Percentiles rank a stretch among this genome's conserved stretches.
These are phyloP conservation scores for Ascoidea asiatica DNA, from an alignment of 805 yeast genomes.

Conservation along the genomic window DNA sequence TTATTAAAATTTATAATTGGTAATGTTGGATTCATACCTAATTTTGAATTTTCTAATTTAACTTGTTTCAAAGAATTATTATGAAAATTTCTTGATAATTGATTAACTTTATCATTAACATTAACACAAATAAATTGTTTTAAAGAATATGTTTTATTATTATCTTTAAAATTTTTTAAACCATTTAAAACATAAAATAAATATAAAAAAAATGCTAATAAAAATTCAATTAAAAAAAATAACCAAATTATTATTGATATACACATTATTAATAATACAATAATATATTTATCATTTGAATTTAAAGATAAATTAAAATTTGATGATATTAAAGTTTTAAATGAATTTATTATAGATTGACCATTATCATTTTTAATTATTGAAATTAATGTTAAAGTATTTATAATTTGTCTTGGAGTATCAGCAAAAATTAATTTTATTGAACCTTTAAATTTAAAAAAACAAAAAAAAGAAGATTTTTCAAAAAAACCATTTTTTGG, in stretches of 20 bases:
- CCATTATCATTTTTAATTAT: conserved; percentile 23
- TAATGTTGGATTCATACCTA: conserved; percentile 15
- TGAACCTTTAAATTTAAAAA: conserved; percentile 50
- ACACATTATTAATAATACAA: conserved; percentile 65
- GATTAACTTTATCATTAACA: conserved; percentile 43
- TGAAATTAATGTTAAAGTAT: conserved; percentile 57
- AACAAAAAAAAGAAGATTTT: conserved; percentile 52
- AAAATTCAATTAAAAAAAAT: conserved; percentile 43
- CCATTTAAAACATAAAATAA: conserved; percentile 37
- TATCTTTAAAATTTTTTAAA: conserved; percentile 24
- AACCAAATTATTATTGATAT: conserved; percentile 66
- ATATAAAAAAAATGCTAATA: conserved; percentile 37
- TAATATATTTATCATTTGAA: conserved; percentile 53
- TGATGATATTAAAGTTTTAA: conserved; percentile 30
- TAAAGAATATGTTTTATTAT: conserved; percentile 28
- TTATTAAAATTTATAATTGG: conserved; percentile 11
- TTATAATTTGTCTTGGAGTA: conserved; percentile 77
- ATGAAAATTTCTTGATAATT: conserved; percentile 29
- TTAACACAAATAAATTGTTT: conserved; percentile 49
- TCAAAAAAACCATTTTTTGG: conserved; percentile 54
- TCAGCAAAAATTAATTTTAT: conserved; percentile 59
- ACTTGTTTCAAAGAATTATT: conserved; percentile 16
- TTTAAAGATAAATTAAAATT: too few relatives aligned
- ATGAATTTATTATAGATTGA: conserved; percentile 18
- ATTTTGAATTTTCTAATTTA: conserved; percentile 13